Evolutionary conservation across 1,284 basidiomycete species (phyloP).

Genomic region (Fistulina hepatica): DNA sequence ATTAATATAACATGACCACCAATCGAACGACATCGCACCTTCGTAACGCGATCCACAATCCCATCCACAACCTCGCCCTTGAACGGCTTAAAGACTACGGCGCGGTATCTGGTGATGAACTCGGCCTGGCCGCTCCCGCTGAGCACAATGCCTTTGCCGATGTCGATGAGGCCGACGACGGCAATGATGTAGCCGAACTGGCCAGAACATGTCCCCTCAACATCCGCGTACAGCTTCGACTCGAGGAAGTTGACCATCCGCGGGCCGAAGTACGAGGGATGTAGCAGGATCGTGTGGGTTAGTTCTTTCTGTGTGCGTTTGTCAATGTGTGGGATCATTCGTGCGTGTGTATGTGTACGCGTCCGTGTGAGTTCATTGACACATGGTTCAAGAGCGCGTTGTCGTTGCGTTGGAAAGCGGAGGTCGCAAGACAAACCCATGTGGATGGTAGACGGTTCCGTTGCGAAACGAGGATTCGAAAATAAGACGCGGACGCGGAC

Average conservation of each 20-base stretch:
- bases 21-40: no score
- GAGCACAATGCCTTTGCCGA: slow-evolving; percentile 85
- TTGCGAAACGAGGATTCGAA: slow-evolving; percentile 8
- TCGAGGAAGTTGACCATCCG: slow-evolving; percentile 90
- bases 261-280: slow-evolving; percentile 97
- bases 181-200: slow-evolving; percentile 97
- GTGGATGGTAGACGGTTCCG: no score
- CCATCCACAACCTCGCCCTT: slow-evolving; percentile 98
- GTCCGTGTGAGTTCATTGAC: no score
- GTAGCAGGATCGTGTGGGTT: slow-evolving; percentile 90
- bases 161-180: slow-evolving; percentile 82
- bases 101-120: slow-evolving; percentile 83
- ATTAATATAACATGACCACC: not conserved
- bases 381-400: no score
- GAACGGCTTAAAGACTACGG: slow-evolving; percentile 96
- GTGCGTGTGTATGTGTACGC: slow-evolving; percentile 5
- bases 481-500: slow-evolving; percentile 9
- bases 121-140: slow-evolving; percentile 91
- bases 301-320: slow-evolving; percentile 67
- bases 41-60: slow-evolving; percentile 91
- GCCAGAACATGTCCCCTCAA: slow-evolving; percentile 95
- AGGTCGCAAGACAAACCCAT: no score
- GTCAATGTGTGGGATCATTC: slow-evolving; percentile 1
- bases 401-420: no score
- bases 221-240: slow-evolving; percentile 89